Base-by-base conservation (phyloP, 352 stramenopile species). In the Pelagophyceae sp. region DNA sequence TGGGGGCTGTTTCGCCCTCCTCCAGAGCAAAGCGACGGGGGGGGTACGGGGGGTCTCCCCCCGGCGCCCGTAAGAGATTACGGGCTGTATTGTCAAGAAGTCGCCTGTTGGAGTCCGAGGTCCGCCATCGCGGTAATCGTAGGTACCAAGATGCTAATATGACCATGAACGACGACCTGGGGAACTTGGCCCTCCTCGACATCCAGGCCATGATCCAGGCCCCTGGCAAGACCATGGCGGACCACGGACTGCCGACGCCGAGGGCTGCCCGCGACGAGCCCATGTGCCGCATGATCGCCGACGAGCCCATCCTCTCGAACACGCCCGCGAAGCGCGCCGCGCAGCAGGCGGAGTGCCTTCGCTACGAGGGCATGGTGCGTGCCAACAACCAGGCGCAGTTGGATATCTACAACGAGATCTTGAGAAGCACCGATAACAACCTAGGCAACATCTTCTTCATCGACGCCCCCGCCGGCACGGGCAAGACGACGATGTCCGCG, bases 401-500 rank as follows among this genome's bases (percentile, higher is more conserved):
- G 5, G 23, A 5, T 6, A n/a, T 67, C 58, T 67, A 67, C 29
- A 27, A 67, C 11, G 58, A 33, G 29, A 50, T 80, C 32, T n/a
- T 72, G 63, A 25, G 1, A 58, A 31, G 25, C 38, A 50, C 70
- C 72, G 72, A 77, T 35, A 35, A 20, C 25, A 27, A 5, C 33
- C 27, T n/a, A 27, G 69, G 69, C 35, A 23, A 71, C 25, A n/a
- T 75, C 0, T 78, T 76, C 54, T n/a, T 38, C 19, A 45, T 82
- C 1, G 76, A 82, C 78, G 45, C 76, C 25, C 58, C 58, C 35
- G 79, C 33, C 31, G 79, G 79, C 33, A 77, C 54, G 45, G 79
- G 79, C 6, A 80, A 82, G 76, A 82, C 79, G 27, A 76, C 77
- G 58, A 17, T 78, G 35, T 27, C 31, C 5, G 80, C 77, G 65